Conservation (phyloP, 345 rosid species). For the Linum trigynum region DNA sequence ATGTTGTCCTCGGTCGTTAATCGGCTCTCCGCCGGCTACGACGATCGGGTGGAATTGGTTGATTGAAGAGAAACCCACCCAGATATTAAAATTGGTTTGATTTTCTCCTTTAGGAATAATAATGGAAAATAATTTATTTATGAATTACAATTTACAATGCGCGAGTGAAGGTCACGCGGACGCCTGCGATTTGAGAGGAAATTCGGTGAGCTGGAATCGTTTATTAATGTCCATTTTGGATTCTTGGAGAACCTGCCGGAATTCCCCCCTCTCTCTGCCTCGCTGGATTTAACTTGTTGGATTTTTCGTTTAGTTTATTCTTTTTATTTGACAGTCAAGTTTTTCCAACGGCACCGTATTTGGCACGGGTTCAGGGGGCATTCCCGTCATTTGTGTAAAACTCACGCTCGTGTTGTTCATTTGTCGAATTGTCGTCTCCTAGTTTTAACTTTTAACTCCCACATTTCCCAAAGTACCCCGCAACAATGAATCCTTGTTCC, state of each 20-base stretch:
- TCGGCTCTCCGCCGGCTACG: too few species aligned
- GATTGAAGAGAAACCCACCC: too few species aligned
- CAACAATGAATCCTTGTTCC: too few species aligned
- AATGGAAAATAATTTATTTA: too few species aligned
- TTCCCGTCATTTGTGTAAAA: not conserved
- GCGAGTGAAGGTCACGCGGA: not conserved
- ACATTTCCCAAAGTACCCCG: not conserved
- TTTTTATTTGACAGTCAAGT: not conserved
- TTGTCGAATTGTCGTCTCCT: not conserved
- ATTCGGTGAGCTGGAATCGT: conserved; percentile 5
- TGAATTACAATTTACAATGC: not conserved
- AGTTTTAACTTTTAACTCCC: not conserved
- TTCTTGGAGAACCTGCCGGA: conserved; percentile 2
- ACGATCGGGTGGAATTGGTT: too few species aligned
- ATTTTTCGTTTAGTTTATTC: too few species aligned
- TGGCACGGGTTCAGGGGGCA: not conserved
- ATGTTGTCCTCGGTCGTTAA: too few species aligned
- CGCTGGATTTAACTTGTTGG: not conserved
- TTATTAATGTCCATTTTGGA: not conserved
- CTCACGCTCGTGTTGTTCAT: not conserved
- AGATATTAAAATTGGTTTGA: too few species aligned
- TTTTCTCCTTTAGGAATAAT: too few species aligned
- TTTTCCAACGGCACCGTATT: not conserved
- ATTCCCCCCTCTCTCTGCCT: not conserved
- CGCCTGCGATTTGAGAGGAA: not conserved